A percentile compares a stretch with the other conserved stretches of the same genome.
Conservation (phyloP, 2,329 filamentous ascomycete species). For the Phialophora expanda region DNA sequence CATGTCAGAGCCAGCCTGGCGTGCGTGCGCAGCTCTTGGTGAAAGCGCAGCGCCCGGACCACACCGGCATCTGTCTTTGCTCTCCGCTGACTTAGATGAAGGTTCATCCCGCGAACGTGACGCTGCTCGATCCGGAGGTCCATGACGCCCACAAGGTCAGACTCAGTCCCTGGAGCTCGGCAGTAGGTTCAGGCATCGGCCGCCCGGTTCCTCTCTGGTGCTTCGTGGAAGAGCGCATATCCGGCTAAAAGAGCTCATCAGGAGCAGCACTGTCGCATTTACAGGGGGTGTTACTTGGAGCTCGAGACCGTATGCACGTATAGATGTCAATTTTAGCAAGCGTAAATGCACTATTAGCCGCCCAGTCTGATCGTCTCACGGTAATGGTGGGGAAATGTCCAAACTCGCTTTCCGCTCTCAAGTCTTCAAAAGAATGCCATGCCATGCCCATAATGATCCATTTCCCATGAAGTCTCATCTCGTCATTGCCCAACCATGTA, state of each 20-base stretch:
- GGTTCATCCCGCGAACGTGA: not conserved
- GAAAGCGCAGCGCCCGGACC: no score
- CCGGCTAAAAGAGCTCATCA: constrained; percentile 4
- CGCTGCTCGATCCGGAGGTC: not conserved
- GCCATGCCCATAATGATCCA: not conserved
- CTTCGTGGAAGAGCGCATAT: not conserved
- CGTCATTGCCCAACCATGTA: constrained; percentile 7
- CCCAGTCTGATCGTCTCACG: constrained; percentile 3
- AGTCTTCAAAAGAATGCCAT: constrained; percentile 1
- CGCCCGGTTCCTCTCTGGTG: not conserved
- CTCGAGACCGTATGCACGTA: not conserved
- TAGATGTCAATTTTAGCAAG: not conserved
- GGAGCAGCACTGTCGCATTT: not conserved
- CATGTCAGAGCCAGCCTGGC: not conserved
- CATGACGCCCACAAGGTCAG: not conserved
- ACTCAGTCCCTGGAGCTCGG: not conserved
- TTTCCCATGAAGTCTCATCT: constrained; percentile 6
- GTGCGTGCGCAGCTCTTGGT: not conserved
- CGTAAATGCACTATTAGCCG: constrained; percentile 14
- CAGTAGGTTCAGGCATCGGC: not conserved
- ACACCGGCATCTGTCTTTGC: not conserved
- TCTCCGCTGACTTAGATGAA: not conserved
- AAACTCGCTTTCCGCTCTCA: constrained; percentile 7
- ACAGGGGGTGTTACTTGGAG: not conserved
- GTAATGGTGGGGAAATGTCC: not conserved